Evolutionary conservation across 805 yeast species (phyloP).

Genomic region (Candida rishiriensis): DNA sequence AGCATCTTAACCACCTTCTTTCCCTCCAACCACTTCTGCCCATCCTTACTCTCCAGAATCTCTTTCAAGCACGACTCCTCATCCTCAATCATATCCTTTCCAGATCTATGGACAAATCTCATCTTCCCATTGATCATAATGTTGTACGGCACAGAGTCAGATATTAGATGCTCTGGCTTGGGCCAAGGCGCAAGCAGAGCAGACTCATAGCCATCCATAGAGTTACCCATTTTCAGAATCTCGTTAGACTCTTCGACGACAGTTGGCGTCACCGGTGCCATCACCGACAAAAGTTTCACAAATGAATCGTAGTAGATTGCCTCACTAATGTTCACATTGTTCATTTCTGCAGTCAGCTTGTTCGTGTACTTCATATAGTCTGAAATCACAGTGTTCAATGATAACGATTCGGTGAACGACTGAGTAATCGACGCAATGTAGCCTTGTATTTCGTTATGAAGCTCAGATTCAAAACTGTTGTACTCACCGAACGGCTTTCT

Average conservation of each 20-base stretch:
- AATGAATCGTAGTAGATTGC: conserved; percentile 45
- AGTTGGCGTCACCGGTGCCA: conserved; percentile 81
- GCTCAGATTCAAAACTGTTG: conserved; percentile 41
- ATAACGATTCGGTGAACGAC: conserved; percentile 53
- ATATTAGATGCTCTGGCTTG: conserved; percentile 31
- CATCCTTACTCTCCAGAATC: conserved; percentile 31
- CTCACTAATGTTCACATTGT: conserved; percentile 32
- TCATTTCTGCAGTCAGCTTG: conserved; percentile 36
- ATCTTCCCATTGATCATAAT: conserved; percentile 74
- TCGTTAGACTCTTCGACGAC: conserved; percentile 83
- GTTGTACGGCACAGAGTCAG: conserved; percentile 40
- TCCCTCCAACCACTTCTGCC: conserved; percentile 37
- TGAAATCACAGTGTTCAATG: conserved; percentile 82
- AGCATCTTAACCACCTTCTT: conserved; percentile 50
- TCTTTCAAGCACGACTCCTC: conserved; percentile 35
- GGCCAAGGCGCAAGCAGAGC: conserved; percentile 71
- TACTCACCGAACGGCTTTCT: conserved; percentile 16
- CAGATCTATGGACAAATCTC: conserved; percentile 38
- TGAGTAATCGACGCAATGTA: conserved; percentile 47
- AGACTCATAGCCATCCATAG: conserved; percentile 25
- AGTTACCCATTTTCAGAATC: conserved; percentile 25
- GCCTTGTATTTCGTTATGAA: conserved; percentile 55
- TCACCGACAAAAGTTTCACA: conserved; percentile 51
- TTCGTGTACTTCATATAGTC: conserved; percentile 84
- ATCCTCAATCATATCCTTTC: conserved; percentile 33